A percentile compares a stretch with the other conserved stretches of the same genome.
These are phyloP conservation scores for Pseudocercospora macadamiae DNA, from an alignment of 2,329 filamentous ascomycete genomes.

Conservation along the genomic window DNA sequence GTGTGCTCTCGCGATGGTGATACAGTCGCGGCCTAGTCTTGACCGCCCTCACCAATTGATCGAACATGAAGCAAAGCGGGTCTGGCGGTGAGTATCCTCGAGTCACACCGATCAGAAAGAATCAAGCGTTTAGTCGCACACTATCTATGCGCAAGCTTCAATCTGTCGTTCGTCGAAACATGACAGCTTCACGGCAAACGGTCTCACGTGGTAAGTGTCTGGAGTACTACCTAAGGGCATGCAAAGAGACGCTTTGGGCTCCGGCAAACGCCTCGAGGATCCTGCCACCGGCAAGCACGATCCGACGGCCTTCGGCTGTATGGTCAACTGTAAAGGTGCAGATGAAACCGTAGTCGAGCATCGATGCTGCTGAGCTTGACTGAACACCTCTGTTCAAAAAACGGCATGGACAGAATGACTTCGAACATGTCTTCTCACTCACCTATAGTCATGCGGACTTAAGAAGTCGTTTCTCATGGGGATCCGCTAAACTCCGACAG, in stretches of 20 bases:
- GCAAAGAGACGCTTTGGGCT: neutral
- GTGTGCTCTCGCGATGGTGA: neutral
- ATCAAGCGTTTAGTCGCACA: neutral
- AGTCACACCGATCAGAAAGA: neutral
- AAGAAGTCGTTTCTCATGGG: too few species aligned
- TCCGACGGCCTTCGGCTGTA: neutral
- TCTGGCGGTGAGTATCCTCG: constrained; percentile 1
- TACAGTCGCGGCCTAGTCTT: neutral
- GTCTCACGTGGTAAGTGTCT: neutral
- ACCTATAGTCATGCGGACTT: too few species aligned
- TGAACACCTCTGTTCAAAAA: too few species aligned
- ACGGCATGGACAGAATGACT: too few species aligned
- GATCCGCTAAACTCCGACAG: too few species aligned
- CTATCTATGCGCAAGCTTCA: neutral
- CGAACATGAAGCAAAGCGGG: neutral
- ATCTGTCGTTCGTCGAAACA: constrained; percentile 1
- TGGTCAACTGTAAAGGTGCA: neutral
- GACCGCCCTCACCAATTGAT: neutral
- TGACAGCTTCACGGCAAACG: constrained; percentile 9
- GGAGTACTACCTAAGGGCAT: neutral
- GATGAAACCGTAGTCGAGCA: too few species aligned
- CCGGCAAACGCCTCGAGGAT: neutral
- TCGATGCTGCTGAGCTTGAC: too few species aligned
- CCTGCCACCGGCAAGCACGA: neutral
- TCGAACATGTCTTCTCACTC: too few species aligned